Evolutionary conservation across 1,284 basidiomycete genomes (phyloP).

Genomic region (Macrocystidia cucumis): DNA sequence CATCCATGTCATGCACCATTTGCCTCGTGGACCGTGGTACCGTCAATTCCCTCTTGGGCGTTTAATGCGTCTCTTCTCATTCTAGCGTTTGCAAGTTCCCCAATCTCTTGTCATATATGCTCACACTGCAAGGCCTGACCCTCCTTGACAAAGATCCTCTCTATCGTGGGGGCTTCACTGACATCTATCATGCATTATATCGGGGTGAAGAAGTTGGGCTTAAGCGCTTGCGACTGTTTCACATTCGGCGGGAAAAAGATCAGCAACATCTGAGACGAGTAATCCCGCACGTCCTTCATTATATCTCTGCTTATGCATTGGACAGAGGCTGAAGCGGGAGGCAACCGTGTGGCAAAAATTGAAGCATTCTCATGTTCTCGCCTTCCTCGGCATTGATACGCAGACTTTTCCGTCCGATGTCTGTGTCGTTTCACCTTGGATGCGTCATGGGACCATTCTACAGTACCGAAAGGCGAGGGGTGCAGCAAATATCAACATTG

Average conservation of each 20-base stretch:
- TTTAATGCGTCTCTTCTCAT: too few relatives aligned
- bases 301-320: neutral
- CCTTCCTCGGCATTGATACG: constrained; percentile 15
- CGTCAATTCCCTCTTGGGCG: too few relatives aligned
- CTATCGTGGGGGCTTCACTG: constrained; percentile 15
- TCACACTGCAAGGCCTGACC: constrained; percentile 11
- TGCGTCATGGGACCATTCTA: constrained; percentile 15
- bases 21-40: too few relatives aligned
- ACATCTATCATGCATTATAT: constrained; percentile 15
- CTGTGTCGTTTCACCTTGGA: constrained; percentile 16
- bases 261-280: constrained; percentile 10
- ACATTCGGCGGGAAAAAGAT: constrained; percentile 10
- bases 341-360: constrained; percentile 16
- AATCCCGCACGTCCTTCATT: constrained; percentile 1
- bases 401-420: constrained; percentile 14
- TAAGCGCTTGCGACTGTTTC: constrained; percentile 15
- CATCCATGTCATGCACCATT: too few relatives aligned
- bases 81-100: too few relatives aligned
- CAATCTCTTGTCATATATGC: too few relatives aligned
- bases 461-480: constrained; percentile 11
- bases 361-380: constrained; percentile 15
- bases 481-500: constrained; percentile 11
- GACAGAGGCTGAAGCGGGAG: constrained; percentile 13
- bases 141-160: constrained; percentile 11
- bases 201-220: constrained; percentile 15